Evolutionary conservation across 192 early-diverging fungal genomes (phyloP).

Genomic region (Lobulomyces angularis): DNA sequence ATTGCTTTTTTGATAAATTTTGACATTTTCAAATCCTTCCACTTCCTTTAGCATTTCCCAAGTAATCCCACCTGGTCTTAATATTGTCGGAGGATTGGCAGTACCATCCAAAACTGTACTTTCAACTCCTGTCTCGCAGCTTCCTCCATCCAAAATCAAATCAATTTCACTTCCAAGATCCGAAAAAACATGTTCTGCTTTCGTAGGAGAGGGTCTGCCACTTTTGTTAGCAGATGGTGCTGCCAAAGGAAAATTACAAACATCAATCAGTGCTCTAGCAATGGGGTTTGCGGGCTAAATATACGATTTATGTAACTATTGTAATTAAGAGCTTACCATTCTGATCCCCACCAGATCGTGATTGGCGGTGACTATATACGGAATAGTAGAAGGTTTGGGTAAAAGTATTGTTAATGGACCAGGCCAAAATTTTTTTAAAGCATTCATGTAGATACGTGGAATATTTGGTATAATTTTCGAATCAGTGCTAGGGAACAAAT

Average conservation of each 20-base stretch:
- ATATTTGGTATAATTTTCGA: constrained; percentile 26
- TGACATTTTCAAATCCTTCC: constrained; percentile 48
- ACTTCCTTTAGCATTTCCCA: constrained; percentile 54
- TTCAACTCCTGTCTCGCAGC: constrained; percentile 75
- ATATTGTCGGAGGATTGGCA: constrained; percentile 47
- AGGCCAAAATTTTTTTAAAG: constrained; percentile 74
- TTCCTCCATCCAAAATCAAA: constrained; percentile 76
- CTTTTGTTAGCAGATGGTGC: constrained; percentile 97
- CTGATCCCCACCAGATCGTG: constrained; percentile 79
- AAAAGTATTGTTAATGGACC: constrained; percentile 86
- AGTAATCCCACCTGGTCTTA: constrained; percentile 88
- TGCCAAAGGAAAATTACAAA: constrained; percentile 77
- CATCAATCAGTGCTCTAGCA: constrained; percentile 73
- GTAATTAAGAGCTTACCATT: too few species aligned
- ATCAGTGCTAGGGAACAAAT: constrained; percentile 31
- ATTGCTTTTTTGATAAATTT: constrained; percentile 73
- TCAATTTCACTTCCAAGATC: constrained; percentile 68
- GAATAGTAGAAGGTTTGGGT: constrained; percentile 58
- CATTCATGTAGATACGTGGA: constrained; percentile 52
- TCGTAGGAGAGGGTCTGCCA: constrained; percentile 87
- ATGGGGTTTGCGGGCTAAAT: constrained; percentile 85
- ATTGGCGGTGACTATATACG: constrained; percentile 67
- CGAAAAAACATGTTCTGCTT: constrained; percentile 71
- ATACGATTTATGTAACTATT: too few species aligned
- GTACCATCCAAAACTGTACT: constrained; percentile 85